Evolutionary conservation across 2,329 filamentous ascomycete genomes (phyloP), one percentile per base, ranked within the genome.

Genomic region (Aureobasidium sp.): DNA sequence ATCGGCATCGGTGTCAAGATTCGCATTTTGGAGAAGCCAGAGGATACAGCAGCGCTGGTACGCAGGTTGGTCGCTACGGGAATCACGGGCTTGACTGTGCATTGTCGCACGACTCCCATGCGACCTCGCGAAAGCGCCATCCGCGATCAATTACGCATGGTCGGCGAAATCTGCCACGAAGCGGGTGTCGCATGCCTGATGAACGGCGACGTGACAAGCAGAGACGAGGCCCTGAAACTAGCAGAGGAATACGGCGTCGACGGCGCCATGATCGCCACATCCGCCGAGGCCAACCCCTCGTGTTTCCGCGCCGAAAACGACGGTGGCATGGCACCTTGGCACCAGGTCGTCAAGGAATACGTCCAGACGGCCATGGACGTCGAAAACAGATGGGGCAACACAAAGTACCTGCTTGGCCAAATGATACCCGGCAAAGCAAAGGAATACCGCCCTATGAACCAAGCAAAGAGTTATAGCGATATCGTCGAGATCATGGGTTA

Each of bases 1-100:
- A 95, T 99, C 67, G 92, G 93, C 62, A 94, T 99, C 71, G 96
- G 90, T 69, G 94, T 99, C 68, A 99, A 99, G 79, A 99, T 99
- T 63, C 86, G 94, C 53, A 82, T 99, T 29, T 81, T 99, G 2
- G 86, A 91, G 61, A 90, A 87, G 0, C 79, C 88, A 0, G 87
- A 86, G 63, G 78, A 88, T 71, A 99, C 94, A 0, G 86, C 89
- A 68, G 79, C 79, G 1, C 80, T 99, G 17, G 93, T 99, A 15
- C 81, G 86, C 57, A 82, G 84, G 62, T 85, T 99, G 3, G 89
- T 90, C 66, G 83, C 82, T 56, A 99, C 94, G 0, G 94, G 94
- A 1, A 97, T 99, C 72, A 94, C 87, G 2, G 92, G 89, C 0
- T 78, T 99, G 66, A 97, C 94, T 0, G 85, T 99, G 0, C 94